phyloP scores from a whole-genome alignment of 1,139 yeast species.

The Candida sojae region DNA sequence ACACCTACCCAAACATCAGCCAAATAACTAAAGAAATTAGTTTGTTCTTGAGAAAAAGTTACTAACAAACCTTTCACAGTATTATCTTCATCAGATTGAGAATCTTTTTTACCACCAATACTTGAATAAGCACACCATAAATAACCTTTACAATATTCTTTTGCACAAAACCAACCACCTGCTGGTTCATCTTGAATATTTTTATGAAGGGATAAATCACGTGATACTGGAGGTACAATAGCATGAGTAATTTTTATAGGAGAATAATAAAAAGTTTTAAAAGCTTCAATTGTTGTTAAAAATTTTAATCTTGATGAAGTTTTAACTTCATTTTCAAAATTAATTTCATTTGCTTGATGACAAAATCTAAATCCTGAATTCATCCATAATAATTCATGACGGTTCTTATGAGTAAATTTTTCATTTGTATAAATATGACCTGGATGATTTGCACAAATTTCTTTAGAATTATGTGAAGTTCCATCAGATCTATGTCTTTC shows the following conservation, averaged over 20 bases:
- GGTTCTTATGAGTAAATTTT: slow-evolving; percentile 22
- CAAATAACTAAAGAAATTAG: slow-evolving; percentile 27
- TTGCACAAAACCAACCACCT: slow-evolving; percentile 29
- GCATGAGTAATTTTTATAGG: slow-evolving; percentile 29
- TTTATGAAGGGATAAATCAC: slow-evolving; percentile 16
- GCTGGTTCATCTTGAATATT: slow-evolving; percentile 29
- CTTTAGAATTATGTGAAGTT: slow-evolving; percentile 24
- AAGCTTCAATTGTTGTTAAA: slow-evolving; percentile 21
- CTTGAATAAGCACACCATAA: slow-evolving; percentile 49
- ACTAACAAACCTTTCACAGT: slow-evolving; percentile 27
- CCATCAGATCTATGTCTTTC: slow-evolving; percentile 28
- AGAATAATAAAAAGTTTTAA: slow-evolving; percentile 27
- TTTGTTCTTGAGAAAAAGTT: slow-evolving; percentile 24
- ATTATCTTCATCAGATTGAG: slow-evolving; percentile 17
- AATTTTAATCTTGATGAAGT: slow-evolving; percentile 21
- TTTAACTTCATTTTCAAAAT: slow-evolving; percentile 25
- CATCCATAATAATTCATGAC: slow-evolving; percentile 32
- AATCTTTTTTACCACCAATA: slow-evolving; percentile 36
- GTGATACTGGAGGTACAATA: slow-evolving; percentile 31
- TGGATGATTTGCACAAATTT: slow-evolving; percentile 41
- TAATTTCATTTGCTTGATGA: slow-evolving; percentile 14
- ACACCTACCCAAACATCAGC: slow-evolving; percentile 41
- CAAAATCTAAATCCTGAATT: slow-evolving; percentile 30
- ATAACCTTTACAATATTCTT: slow-evolving; percentile 40
- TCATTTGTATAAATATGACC: slow-evolving; percentile 27